Conservation (phyloP, 2,329 filamentous ascomycete genomes). For the Nemania serpens region DNA sequence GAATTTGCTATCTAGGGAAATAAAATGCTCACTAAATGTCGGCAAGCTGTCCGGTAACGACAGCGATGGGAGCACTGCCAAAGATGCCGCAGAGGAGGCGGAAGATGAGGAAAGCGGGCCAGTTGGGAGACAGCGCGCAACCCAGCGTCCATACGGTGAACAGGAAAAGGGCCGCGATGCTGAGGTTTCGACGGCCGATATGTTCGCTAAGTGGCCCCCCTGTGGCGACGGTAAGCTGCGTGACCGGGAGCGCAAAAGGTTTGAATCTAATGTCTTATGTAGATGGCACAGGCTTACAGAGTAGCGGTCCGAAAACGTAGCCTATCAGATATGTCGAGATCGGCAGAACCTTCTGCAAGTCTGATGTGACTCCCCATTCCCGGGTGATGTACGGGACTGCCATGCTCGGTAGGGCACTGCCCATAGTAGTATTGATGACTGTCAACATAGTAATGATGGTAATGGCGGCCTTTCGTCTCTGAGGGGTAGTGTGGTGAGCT, state of each 20-base stretch:
- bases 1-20: not conserved
- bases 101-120: constrained; percentile 58
- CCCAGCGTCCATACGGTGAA: constrained; percentile 60
- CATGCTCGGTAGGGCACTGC: constrained; percentile 67
- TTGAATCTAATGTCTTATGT: not conserved
- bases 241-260: not conserved
- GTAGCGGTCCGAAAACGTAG: constrained; percentile 59
- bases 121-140: constrained; percentile 59
- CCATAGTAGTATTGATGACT: constrained; percentile 71
- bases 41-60: constrained; percentile 67
- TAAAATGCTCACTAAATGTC: constrained; percentile 57
- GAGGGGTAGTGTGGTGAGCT: constrained; percentile 1
- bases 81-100: constrained; percentile 58
- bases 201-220: constrained; percentile 71
- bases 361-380: constrained; percentile 60
- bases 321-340: constrained; percentile 68
- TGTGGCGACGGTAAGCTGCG: constrained; percentile 47
- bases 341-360: constrained; percentile 55
- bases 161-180: constrained; percentile 50
- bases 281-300: constrained; percentile 31
- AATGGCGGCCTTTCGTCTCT: constrained; percentile 60
- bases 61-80: constrained; percentile 63
- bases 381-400: constrained; percentile 61
- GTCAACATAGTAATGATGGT: constrained; percentile 59
- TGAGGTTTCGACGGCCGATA: constrained; percentile 58